A percentile compares a stretch with the other conserved stretches of the same genome.
phyloP scores from a whole-genome alignment of 108 stramenopile genomes.

The Cylindrotheca closterium region DNA sequence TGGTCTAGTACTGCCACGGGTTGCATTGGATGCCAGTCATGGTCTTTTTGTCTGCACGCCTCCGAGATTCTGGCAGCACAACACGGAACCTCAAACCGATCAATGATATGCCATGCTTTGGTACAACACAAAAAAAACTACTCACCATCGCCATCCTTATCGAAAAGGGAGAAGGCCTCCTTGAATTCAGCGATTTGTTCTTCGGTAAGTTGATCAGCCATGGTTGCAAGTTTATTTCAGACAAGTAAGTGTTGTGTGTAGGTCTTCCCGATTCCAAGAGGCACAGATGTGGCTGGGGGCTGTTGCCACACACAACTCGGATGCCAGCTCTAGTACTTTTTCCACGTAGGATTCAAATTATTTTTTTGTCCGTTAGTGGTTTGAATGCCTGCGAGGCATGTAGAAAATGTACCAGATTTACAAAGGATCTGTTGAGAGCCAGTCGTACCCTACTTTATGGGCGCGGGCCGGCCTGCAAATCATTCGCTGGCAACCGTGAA shows the following conservation, averaged over 20 bases:
- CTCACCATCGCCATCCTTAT: conserved; percentile 99
- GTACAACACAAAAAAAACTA: conserved; percentile 11
- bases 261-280: neutral
- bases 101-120: neutral
- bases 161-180: conserved; percentile 99
- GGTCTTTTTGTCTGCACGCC: too few relatives aligned
- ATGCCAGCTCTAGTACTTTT: neutral
- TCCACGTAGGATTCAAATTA: conserved; percentile 1
- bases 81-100: neutral
- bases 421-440: neutral
- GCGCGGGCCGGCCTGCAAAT: neutral
- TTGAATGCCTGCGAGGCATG: neutral
- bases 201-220: conserved; percentile 97
- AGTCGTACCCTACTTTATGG: neutral
- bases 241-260: neutral
- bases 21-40: too few relatives aligned
- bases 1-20: too few relatives aligned
- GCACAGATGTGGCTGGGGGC: neutral
- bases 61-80: neutral
- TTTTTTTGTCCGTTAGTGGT: neutral
- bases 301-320: neutral
- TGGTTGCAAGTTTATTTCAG: conserved; percentile 36
- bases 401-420: neutral
- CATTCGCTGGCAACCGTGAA: neutral
- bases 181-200: conserved; percentile 99